Evolutionary conservation across 2,329 filamentous ascomycete species (phyloP), one percentile per base, ranked within the genome.

Genomic region (Aspergillus arachidicola): DNA sequence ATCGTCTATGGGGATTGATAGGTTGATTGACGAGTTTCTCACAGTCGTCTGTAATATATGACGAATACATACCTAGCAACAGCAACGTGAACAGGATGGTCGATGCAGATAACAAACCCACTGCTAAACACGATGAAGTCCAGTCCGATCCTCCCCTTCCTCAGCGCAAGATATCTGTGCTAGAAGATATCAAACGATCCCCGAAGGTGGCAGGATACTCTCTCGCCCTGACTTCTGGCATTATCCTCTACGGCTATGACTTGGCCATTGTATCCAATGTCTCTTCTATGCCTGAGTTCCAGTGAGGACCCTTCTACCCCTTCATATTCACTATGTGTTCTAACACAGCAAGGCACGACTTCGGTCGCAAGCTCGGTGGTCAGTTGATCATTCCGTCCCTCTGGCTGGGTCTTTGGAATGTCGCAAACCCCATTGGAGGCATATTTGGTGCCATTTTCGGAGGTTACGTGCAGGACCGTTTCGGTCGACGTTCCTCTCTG

Each of bases 321-420:
- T 12, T 9, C 21, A 21, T 7, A 4, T 36, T 12, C 38, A 5
- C 32, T 46, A 9, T 11, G 21, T 16, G 21, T 12, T 41, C 64
- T 66, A 58, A 62, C 38, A n/a, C 16, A 16, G 19, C 5, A 21
- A 58, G 75, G 48, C 65, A 57, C 26, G 63, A 79, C 55, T 81
- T 77, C 59, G 79, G 68, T 16, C 66, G 78, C 50, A 66, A 70
- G 23, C 64, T 67, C 2, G 71, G 74, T 45, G 61, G 75, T 14
- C 69, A 66, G n/a, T 59, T 74, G 46, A 81, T 78, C 45, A 75
- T 81, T 23, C 80, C 81, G 0, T 79, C 79, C 1, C 69, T 77
- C 23, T 83, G 81, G 81, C 72, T 83, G 9, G 77, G 79, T 0
- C 71, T 83, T 16, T 83, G 81, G 81, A 79, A 77, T 50, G 77